Conservation (phyloP, 2,329 filamentous ascomycete species). For the Colletotrichum liaoningense region DNA sequence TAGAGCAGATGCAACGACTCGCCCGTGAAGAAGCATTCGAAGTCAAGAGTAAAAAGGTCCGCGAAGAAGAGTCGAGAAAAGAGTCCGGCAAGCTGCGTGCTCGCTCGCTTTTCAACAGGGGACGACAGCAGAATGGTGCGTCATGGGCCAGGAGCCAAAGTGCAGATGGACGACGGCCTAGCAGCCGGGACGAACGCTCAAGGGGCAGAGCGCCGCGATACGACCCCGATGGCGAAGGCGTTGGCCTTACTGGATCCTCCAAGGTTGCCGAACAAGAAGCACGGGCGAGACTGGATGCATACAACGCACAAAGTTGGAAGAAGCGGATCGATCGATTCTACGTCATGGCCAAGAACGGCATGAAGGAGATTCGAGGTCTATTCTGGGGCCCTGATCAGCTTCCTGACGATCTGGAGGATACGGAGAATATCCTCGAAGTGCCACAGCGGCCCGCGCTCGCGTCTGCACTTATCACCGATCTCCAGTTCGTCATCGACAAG, state of each 20-base stretch:
- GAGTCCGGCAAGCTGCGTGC: conserved; percentile 65
- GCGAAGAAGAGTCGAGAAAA: conserved; percentile 73
- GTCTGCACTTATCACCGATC: conserved; percentile 82
- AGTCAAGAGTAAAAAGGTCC: conserved; percentile 86
- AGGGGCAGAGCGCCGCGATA: conserved; percentile 71
- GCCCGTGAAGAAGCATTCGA: conserved; percentile 91
- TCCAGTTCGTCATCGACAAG: conserved; percentile 89
- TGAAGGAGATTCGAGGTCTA: conserved; percentile 80
- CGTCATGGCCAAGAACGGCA: conserved; percentile 75
- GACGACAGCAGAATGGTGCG: conserved; percentile 46
- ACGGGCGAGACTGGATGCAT: conserved; percentile 76
- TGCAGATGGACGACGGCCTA: conserved; percentile 57
- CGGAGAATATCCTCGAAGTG: conserved; percentile 86
- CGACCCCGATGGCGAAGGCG: conserved; percentile 79
- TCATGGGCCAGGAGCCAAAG: conserved; percentile 66
- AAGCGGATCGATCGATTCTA: conserved; percentile 85
- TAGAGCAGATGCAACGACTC: conserved; percentile 90
- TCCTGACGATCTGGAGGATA: conserved; percentile 84
- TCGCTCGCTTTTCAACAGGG: conserved; percentile 59
- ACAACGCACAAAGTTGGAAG: conserved; percentile 94
- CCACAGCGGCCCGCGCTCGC: conserved; percentile 87
- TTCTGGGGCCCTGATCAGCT: conserved; percentile 88
- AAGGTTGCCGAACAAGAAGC: conserved; percentile 83
- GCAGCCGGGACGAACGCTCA: conserved; percentile 45
- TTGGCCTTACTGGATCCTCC: conserved; percentile 76